Evolutionary conservation across 2,329 filamentous ascomycete genomes (phyloP), one percentile per base, ranked within the genome.

Genomic region (Ophiostoma sp.): DNA sequence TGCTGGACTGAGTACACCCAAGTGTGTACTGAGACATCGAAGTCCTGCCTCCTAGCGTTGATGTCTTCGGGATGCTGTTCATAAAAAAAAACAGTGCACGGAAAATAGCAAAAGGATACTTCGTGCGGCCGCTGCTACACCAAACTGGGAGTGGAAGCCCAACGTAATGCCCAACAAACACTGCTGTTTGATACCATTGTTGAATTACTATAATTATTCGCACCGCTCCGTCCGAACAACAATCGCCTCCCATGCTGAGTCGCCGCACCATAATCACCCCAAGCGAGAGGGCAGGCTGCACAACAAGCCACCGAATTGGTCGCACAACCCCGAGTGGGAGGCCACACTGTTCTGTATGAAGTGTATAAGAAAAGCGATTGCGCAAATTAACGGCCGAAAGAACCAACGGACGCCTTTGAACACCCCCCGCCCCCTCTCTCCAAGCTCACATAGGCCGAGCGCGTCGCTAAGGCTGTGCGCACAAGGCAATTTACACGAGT

Each of bases 371-470:
- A 57, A 31, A 66, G 67, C 66, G 13, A 65, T 17, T 62, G 68
- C 65, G 65, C 64, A 67, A 23, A 65, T 39, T 71, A 69, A 71
- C 65, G 70, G 70, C 70, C 70, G 68, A 71, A 41, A 71, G 54
- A 44, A 17, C 27, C 27, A 64, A 57, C n/a, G n/a, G 52, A 57
- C 52, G n/a, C 23, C 52, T 27, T 57, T 23, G 52, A 23, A 4
- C 10, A 57, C 52, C 8, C n/a, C 44, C 15, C 20, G 6, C 36
- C 10, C 20, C 13, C 41, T 17, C 41, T 41, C 39, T 41, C 44
- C 17, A 39, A 33, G 33, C 41, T 33, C 60, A 66, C 44, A 66
- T 36, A 39, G 33, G 35, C 35, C 17, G 62, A 66, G 57, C 57
- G 27, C 57, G 60, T 64, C 60, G 60, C 60, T 66, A 41, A 66